Base-by-base conservation (phyloP, 805 yeast genomes). In the Sungouiella blattae region DNA sequence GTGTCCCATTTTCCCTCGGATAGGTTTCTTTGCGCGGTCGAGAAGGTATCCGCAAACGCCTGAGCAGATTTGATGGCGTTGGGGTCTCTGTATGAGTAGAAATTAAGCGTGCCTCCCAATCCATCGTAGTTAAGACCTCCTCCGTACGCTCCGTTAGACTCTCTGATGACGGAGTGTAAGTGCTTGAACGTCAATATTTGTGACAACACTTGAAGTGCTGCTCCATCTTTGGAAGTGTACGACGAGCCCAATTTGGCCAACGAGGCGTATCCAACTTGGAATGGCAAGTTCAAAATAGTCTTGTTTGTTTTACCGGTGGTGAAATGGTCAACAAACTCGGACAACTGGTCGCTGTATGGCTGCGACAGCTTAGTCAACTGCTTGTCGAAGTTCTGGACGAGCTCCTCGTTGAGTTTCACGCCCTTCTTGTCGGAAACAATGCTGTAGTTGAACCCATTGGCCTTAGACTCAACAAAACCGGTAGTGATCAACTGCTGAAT, bases 101-200 rank as follows among this genome's bases (percentile, higher is more conserved):
- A 87, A 22, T 84, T 75, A 51, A 91, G 77, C 2, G 80, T 50
- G 0, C 97, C 98, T 33, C 84, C 87, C 15, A 86, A 55, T 0
- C 91, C 87, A 55, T 82, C 85, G 57, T 81, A 93, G 6, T 75
- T 64, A 4, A 95, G 84, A 4, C 98, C 98, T 5, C 96, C 98
- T 6, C 98, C 98, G 55, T 93, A 93, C 0, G 98, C 98, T 40
- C 98, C 98, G 38, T 96, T 96, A 52, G 91, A 79, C 55, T 93
- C 98, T 46, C 98, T 76, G 25, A 93, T 79, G 44, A 88, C 95
- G 9, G 87, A 76, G 58, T 93, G 98, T 32, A 93, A 65, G 47
- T 85, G 77, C 52, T 84, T 86, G 61, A 83, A 89, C 0, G 95
- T 82, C 47, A 88, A 58, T 39, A 93, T 57, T 47, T 83, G 89